Evolutionary conservation across 2,329 filamentous ascomycete genomes (phyloP), one percentile per base, ranked within the genome.

Genomic region (Colletotrichum sp.): DNA sequence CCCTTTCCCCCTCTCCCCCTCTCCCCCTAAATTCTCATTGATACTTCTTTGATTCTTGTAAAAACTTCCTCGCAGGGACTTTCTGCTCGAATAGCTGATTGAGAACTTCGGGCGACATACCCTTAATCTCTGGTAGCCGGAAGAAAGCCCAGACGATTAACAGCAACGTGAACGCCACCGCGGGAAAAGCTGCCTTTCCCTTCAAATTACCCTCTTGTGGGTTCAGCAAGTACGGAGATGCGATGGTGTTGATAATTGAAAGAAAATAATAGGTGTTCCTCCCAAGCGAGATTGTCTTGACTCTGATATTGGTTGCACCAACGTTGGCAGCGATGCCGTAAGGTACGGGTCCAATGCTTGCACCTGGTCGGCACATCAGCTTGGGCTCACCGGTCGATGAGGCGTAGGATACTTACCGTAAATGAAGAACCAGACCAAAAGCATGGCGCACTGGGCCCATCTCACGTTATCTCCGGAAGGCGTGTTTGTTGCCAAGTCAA

Each of bases 211-310:
- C 30, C 26, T 61, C 59, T 24, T 61, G 59, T 18, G 59, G 86
- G 78, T 87, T 88, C 18, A 89, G 79, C 83, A 89, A 88, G 76
- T 85, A 83, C 1, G 88, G 87, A 3, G 86, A 86, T 6, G 87
- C 80, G 59, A 87, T 80, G 77, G 87, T 90, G 79, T 84, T 86
- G 48, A 86, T 78, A 39, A 91, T 88, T 76, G 85, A 85, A 28
- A 82, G 80, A 7, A 90, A 82, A 75, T 91, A 89, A 82, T 90
- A 91, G 30, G 84, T 79, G 59, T 83, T 84, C 5, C 87, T 81
- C 1, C 86, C 84, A 18, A 89, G 80, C 1, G 86, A 85, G 5
- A 88, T 84, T 1, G 87, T 88, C 82, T 88, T 88, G 59, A 83
- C 82, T 34, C 85, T 83, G 21, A 89, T 84, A 7, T 87, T 85